These are phyloP conservation scores for Colletotrichum orbiculare DNA, from an alignment of 2,329 filamentous ascomycete species.

Conservation along the genomic window DNA sequence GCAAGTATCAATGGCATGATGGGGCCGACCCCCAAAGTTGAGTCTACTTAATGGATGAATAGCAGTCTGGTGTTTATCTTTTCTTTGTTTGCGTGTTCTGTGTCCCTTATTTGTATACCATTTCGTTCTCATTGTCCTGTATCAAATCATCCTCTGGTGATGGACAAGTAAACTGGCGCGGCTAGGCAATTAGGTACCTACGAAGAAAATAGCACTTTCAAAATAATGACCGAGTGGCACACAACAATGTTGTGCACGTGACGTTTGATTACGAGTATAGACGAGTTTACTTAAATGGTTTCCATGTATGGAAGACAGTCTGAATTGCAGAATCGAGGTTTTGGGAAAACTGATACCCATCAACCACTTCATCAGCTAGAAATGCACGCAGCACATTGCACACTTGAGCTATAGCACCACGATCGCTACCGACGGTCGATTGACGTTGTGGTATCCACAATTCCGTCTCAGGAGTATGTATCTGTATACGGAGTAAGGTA, in stretches of 20 bases:
- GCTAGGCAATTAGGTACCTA: conserved; percentile 32
- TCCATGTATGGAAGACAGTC: too few relatives aligned
- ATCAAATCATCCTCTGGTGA: conserved; percentile 15
- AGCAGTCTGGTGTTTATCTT: conserved; percentile 27
- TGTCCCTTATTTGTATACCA: conserved; percentile 39
- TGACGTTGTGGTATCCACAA: too few relatives aligned
- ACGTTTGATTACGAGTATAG: too few relatives aligned
- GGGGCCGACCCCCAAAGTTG: conserved; percentile 58
- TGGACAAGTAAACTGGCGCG: conserved; percentile 14
- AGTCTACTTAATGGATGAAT: conserved; percentile 45
- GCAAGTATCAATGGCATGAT: conserved; percentile 61
- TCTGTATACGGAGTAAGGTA: too few relatives aligned
- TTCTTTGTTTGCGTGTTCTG: conserved; percentile 27
- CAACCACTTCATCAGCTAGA: too few relatives aligned
- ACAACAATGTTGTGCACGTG: too few relatives aligned
- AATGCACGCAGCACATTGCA: too few relatives aligned
- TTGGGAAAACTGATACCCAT: background rate
- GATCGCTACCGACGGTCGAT: too few relatives aligned
- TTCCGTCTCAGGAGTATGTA: too few relatives aligned
- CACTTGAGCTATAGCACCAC: too few relatives aligned
- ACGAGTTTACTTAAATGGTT: too few relatives aligned
- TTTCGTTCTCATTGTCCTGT: conserved; percentile 28
- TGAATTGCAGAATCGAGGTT: background rate
- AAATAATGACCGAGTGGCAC: background rate
- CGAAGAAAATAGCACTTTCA: conserved; percentile 23